Evolutionary conservation across 345 rosid species (phyloP).

Genomic region (Carallia pectinifolia): DNA sequence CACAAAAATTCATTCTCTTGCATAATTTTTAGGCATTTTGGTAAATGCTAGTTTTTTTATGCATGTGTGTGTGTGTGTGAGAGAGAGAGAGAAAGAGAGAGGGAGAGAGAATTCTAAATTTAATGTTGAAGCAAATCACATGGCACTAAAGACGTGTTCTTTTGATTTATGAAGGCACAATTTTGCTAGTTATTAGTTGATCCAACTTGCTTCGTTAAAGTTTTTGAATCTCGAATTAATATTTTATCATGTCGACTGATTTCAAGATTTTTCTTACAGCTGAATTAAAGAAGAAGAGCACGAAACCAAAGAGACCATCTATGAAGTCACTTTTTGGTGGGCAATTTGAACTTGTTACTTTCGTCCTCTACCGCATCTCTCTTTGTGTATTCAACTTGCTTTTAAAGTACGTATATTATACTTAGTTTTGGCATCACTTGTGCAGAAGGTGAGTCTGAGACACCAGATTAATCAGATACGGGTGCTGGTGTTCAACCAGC

Average conservation of each 20-base stretch:
- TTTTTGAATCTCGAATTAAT: background rate
- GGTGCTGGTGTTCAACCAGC: conserved; percentile 23
- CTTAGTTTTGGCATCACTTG: conserved; percentile 5
- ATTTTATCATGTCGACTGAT: conserved; percentile 1
- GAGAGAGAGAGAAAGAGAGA: conserved; percentile 1
- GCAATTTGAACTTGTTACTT: background rate
- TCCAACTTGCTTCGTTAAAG: conserved; percentile 1
- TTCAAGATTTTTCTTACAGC: conserved; percentile 35
- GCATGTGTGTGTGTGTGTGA: background rate
- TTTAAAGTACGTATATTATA: background rate
- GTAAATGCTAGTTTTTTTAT: background rate
- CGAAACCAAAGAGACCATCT: conserved; percentile 64
- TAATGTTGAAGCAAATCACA: background rate
- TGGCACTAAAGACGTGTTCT: background rate
- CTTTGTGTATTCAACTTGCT: background rate
- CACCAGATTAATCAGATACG: conserved; percentile 46
- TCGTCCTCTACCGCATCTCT: background rate
- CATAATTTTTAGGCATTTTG: background rate
- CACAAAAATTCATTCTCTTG: background rate
- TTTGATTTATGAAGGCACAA: background rate
- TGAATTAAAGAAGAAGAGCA: conserved; percentile 71
- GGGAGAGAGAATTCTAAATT: background rate
- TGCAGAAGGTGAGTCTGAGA: conserved; percentile 51
- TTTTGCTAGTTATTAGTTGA: background rate
- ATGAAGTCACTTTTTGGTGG: conserved; percentile 83